These are phyloP conservation scores for Aspergillus heteromorphus DNA, from an alignment of 495 filamentous ascomycete species.

Conservation along the genomic window DNA sequence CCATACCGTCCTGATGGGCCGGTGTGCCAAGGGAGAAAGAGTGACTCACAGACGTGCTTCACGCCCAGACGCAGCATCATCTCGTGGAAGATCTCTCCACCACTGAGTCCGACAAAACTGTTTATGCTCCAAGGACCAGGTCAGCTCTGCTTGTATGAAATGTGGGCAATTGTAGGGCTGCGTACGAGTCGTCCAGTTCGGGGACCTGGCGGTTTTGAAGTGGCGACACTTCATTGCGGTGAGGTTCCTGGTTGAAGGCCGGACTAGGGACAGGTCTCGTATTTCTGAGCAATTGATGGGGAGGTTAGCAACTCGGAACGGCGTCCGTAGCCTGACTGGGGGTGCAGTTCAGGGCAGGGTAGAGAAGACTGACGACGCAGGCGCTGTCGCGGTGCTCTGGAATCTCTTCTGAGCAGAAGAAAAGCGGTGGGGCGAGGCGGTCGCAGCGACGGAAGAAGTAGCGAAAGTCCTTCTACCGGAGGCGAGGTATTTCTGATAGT, in stretches of 20 bases:
- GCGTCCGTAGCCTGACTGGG: background rate
- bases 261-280: conserved; percentile 59
- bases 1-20: background rate
- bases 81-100: conserved; percentile 97
- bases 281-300: conserved; percentile 21
- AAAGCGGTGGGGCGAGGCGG: conserved; percentile 43
- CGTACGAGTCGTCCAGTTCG: conserved; percentile 69
- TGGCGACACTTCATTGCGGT: conserved; percentile 62
- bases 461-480: conserved; percentile 38
- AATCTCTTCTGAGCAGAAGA: conserved; percentile 40
- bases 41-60: conserved; percentile 79
- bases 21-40: background rate
- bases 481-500: conserved; percentile 36
- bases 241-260: conserved; percentile 61
- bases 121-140: conserved; percentile 8
- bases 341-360: background rate
- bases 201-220: conserved; percentile 54
- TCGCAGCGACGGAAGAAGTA: conserved; percentile 35
- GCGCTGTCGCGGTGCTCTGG: conserved; percentile 46
- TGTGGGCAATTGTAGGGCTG: conserved; percentile 3
- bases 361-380: conserved; percentile 35
- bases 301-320: conserved; percentile 11
- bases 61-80: conserved; percentile 95
- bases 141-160: conserved; percentile 5
- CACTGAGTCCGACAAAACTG: conserved; percentile 90